Conservation (phyloP, 768 basidiomycete species). For the Leccinum truebloodii region DNA sequence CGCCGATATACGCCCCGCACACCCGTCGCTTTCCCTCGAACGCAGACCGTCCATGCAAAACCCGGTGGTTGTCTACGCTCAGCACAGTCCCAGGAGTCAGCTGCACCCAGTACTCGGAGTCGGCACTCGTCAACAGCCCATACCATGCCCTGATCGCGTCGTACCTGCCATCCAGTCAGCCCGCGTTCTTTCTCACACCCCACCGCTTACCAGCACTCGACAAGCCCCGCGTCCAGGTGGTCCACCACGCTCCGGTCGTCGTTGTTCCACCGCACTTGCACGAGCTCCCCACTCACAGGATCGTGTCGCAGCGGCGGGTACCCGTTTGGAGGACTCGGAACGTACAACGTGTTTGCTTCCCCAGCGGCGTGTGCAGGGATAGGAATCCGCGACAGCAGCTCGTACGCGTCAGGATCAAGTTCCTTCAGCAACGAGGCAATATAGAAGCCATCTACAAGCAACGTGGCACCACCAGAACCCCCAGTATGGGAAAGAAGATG, state of each 20-base stretch:
- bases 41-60: constrained; percentile 90
- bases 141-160: constrained; percentile 82
- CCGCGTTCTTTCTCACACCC: neutral
- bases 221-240: constrained; percentile 52
- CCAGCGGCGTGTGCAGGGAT: constrained; percentile 91
- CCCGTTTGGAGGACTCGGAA: constrained; percentile 54
- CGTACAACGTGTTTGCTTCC: constrained; percentile 57
- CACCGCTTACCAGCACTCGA: constrained; percentile 68
- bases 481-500: constrained; percentile 85
- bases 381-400: constrained; percentile 62
- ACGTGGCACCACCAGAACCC: constrained; percentile 81
- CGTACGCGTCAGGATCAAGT: constrained; percentile 70
- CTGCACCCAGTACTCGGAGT: constrained; percentile 92
- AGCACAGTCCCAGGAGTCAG: constrained; percentile 86
- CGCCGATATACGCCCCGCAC: constrained; percentile 94
- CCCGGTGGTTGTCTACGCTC: constrained; percentile 93
- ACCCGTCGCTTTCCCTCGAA: constrained; percentile 88
- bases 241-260: constrained; percentile 87
- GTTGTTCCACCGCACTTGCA: constrained; percentile 91
- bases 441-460: constrained; percentile 97
- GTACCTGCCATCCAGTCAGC: constrained; percentile 51
- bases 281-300: constrained; percentile 53
- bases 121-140: constrained; percentile 66
- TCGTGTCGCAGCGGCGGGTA: constrained; percentile 79
- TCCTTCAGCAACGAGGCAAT: constrained; percentile 78